Base-by-base conservation (phyloP, 1,139 yeast species). In the Saccharomyces hybrid region DNA sequence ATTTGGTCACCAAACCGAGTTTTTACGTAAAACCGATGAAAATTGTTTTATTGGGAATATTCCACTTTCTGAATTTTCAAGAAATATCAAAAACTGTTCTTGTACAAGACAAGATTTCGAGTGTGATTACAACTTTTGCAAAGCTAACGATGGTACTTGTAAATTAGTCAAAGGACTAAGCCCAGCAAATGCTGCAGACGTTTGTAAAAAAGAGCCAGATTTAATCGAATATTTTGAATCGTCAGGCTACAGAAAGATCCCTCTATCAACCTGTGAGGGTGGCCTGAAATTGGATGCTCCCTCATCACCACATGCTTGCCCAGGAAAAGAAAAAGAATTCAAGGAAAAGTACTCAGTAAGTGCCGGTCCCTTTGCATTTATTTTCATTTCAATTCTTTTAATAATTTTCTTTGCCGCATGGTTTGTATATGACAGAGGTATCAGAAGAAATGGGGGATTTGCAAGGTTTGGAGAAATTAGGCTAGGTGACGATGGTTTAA, bases 21-120 rank as follows among this genome's bases (percentile, higher is more conserved):
- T 88, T 67, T 77, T 87, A 62, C 84, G 96, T 62, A 85, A 95
- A 69, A 80, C 79, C 1, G 71, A 78, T 11, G 82, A 80, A 27
- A 84, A 87, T 58, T 93, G 99, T 72, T 90, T 81, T 66, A 82
- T 93, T 62, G 97, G 97, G 14, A 79, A 78, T 62, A 86, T 65
- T 13, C 88, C 90, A 41, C 72, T 88, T 54, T 70, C 75, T n/a
- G 77, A 81, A 52, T 90, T 88, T 0, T 80, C 77, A 67, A 78
- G 78, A 61, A 74, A 81, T 19, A 72, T 78, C 14, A 77, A 81
- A 60, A 84, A 88, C 68, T 93, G 99, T 72, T 67, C 86, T 1
- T 93, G 99, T 73, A 79, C 95, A 0, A 80, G 97, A 70, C 79
- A 81, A 55, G 99, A 93, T 70, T 95, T 77, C 66, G 99, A 93